Evolutionary conservation across 257 asterid genomes (phyloP).

Genomic region (Fraxinus pennsylvanica): DNA sequence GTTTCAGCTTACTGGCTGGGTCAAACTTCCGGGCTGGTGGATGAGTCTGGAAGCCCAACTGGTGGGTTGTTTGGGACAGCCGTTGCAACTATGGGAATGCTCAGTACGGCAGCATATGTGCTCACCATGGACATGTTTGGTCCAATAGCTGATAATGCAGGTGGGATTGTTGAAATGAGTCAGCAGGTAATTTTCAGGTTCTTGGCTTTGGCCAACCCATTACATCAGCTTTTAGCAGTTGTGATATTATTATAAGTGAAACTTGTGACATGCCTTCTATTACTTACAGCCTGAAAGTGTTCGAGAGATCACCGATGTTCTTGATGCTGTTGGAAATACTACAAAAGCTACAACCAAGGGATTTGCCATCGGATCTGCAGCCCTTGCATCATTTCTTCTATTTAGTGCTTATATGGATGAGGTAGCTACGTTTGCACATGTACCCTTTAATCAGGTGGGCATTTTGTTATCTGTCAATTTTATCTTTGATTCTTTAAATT

Average conservation of each 20-base stretch:
- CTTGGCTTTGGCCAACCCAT: conserved; percentile 17
- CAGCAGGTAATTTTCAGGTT: conserved; percentile 69
- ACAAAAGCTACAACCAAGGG: conserved; percentile 99
- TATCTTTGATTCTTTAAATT: conserved; percentile 8
- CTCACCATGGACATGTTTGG: conserved; percentile 99
- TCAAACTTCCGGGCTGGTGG: conserved; percentile 87
- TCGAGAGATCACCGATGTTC: conserved; percentile 92
- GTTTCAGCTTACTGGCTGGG: conserved; percentile 97
- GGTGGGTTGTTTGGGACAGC: conserved; percentile 99
- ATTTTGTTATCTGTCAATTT: conserved; percentile 10
- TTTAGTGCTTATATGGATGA: conserved; percentile 99
- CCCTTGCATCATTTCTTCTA: conserved; percentile 95
- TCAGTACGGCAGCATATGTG: conserved; percentile 98
- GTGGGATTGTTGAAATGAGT: conserved; percentile 99
- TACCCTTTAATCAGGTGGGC: conserved; percentile 71
- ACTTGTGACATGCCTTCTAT: conserved; percentile 17
- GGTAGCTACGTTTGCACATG: conserved; percentile 75
- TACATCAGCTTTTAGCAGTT: neutral
- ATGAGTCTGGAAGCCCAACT: conserved; percentile 89
- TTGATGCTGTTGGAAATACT: conserved; percentile 98
- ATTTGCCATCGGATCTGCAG: conserved; percentile 99
- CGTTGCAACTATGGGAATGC: conserved; percentile 99
- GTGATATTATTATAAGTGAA: conserved; percentile 2
- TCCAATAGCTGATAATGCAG: conserved; percentile 99
- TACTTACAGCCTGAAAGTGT: conserved; percentile 93